phyloP scores from a whole-genome alignment of 2,329 filamentous ascomycete species.

The Alternaria burnsii region DNA sequence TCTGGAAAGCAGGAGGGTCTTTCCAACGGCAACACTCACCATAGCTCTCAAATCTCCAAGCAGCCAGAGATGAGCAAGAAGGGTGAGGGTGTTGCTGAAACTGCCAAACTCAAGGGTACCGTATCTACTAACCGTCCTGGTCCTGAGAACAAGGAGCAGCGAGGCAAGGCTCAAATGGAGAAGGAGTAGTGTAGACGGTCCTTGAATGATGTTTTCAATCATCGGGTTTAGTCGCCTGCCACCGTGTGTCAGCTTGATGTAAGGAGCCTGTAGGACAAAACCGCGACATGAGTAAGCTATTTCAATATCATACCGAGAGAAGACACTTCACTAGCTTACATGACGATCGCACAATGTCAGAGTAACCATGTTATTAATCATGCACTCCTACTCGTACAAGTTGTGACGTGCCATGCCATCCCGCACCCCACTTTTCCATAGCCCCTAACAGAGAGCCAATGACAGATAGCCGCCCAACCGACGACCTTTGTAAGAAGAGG shows the following conservation, averaged over 20 bases:
- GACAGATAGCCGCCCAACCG: background rate
- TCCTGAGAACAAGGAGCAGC: constrained; percentile 45
- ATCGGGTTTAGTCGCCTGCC: background rate
- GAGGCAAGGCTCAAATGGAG: constrained; percentile 37
- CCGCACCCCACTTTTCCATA: background rate
- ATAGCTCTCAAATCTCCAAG: constrained; percentile 57
- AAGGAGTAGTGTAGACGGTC: constrained; percentile 30
- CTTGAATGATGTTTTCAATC: no score
- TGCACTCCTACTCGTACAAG: background rate
- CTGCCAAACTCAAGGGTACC: constrained; percentile 58
- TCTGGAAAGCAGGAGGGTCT: constrained; percentile 63
- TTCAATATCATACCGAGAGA: no score
- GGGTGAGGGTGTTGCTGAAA: constrained; percentile 64
- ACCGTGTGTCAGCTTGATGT: background rate
- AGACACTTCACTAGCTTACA: background rate
- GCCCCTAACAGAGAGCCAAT: background rate
- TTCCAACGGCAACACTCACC: constrained; percentile 60
- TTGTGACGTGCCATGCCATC: background rate
- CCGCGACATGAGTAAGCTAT: background rate
- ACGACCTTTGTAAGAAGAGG: background rate
- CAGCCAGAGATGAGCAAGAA: constrained; percentile 62
- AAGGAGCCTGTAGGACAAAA: background rate
- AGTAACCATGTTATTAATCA: background rate
- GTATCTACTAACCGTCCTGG: constrained; percentile 45
- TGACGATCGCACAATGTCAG: background rate